Evolutionary conservation across 257 asterid genomes (phyloP), one percentile per base, ranked within the genome.

Genomic region (Nicotiana otophora): DNA sequence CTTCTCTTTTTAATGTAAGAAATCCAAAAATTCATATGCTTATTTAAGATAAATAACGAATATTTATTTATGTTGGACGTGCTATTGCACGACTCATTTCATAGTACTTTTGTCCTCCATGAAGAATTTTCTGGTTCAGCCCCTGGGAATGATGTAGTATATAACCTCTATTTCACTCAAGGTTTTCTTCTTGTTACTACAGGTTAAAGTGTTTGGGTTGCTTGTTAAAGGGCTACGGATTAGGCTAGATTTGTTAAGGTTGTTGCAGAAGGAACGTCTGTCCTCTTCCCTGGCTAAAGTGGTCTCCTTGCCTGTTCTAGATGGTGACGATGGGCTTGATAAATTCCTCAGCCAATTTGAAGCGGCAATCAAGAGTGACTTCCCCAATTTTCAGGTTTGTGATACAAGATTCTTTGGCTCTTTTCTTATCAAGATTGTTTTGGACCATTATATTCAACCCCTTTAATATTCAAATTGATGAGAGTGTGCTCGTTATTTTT

Each of bases 361-460:
- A 88, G 99, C 95, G 85, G 97, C 99, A 72, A 85, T 96, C 60
- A 94, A 91, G 84, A 96, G 98, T 69, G 97, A 96, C 91, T 96
- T 96, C 83, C 96, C 96, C 64, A 84, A 92, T 89, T 92, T 91
- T 88, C 95, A 94, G 99, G 98, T 96, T 16, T 64, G 83, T 68
- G 39, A 67, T 77, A 58, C 80, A 74, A 48, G 36, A 72, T 72
- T 48, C 39, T 51, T 74, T 75, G 80, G 5, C 63, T 51, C 80
- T 51, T 28, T 26, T 60, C 46, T 26, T 51, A 10, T 75, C 28
- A 51, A 51, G 46, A 75, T 51, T 51, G 20, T 75, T 51, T 51
- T 75, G 80, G 28, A 51, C 63, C 42, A 51, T 51, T 26, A 53
- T 28, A 26, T 26, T 51, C 53, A 16, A 16, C 30, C 26, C 20